Conservation (phyloP, 2,329 filamentous ascomycete genomes). For the Cercospora citrullina region DNA sequence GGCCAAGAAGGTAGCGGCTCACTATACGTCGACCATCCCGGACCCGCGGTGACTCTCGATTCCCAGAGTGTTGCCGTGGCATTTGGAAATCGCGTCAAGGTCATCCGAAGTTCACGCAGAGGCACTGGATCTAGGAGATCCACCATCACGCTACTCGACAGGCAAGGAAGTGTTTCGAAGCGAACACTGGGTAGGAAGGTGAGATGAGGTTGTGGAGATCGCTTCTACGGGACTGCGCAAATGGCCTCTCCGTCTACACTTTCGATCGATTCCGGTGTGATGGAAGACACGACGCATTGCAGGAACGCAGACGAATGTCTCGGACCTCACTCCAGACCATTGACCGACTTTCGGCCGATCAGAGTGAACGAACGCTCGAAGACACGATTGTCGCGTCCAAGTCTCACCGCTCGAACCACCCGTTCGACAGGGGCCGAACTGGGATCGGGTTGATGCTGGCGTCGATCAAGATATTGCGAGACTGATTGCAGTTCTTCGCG, state of each 20-base stretch:
- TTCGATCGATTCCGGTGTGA: too few relatives aligned
- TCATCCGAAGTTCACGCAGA: slow-evolving; percentile 49
- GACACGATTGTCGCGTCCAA: not conserved
- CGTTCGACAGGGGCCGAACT: not conserved
- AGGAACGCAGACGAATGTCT: not conserved
- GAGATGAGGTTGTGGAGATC: too few relatives aligned
- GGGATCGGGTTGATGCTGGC: not conserved
- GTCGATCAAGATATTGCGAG: not conserved
- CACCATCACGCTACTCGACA: slow-evolving; percentile 19
- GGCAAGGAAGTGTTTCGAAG: slow-evolving; percentile 15
- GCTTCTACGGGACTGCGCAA: too few relatives aligned
- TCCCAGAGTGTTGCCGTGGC: slow-evolving; percentile 66
- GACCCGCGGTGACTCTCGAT: slow-evolving; percentile 65
- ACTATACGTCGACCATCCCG: slow-evolving; percentile 65
- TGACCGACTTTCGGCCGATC: not conserved
- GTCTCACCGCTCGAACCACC: not conserved
- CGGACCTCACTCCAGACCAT: not conserved
- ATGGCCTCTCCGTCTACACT: too few relatives aligned
- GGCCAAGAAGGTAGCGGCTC: slow-evolving; percentile 49
- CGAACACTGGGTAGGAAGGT: slow-evolving; percentile 7
- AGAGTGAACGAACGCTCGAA: not conserved
- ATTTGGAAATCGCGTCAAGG: slow-evolving; percentile 71
- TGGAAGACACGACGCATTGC: too few relatives aligned
- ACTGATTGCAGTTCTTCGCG: too few relatives aligned
- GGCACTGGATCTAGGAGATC: slow-evolving; percentile 18